Evolutionary conservation across 805 yeast species (phyloP), one percentile per base, ranked within the genome.

Genomic region (Metschnikowia vanudenii): DNA sequence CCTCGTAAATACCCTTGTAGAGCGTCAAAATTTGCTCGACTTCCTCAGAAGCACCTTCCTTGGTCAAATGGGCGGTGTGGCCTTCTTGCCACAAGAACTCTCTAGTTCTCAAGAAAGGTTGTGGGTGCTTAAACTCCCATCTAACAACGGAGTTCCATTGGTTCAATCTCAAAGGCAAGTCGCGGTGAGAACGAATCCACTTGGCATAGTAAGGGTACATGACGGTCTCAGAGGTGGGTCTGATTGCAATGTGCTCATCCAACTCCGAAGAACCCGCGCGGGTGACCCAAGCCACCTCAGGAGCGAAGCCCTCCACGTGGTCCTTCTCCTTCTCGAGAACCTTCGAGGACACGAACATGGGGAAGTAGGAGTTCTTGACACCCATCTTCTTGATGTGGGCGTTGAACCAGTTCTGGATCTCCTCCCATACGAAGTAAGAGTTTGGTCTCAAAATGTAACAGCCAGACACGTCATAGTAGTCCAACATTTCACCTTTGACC

Each of bases 21-120:
- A 80, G 83, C 53, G 88, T 94, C 65, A 91, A 81, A 62, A 95
- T 92, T 68, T 84, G 84, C 59, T 79, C 64, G 28, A 92, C 98
- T 74, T 94, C 98, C 49, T 74, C 74, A 50, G 79, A 77, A 28
- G 99, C 97, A 51, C 80, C 94, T 51, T 82, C 88, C 54, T 75
- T 69, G 46, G 95, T 86, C 63, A 95, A 79, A 68, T 88, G 96
- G 45, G 96, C 99, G 41, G 99, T 94, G 76, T 94, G 99, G 60
- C 99, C 99, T 75, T 94, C 99, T 75, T 94, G 99, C 99, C 99
- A 94, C 69, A 94, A 78, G 74, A 94, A 94, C 74, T 94, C 99
- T 75, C 99, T 86, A 12, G 99, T 95, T 80, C 99, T 87, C 65
- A 94, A 75, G 72, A 94, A 94, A 41, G 99, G 99, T 75, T 94